These are phyloP conservation scores for Vigna hirtella DNA, from an alignment of 306 rosid genomes.

Conservation along the genomic window DNA sequence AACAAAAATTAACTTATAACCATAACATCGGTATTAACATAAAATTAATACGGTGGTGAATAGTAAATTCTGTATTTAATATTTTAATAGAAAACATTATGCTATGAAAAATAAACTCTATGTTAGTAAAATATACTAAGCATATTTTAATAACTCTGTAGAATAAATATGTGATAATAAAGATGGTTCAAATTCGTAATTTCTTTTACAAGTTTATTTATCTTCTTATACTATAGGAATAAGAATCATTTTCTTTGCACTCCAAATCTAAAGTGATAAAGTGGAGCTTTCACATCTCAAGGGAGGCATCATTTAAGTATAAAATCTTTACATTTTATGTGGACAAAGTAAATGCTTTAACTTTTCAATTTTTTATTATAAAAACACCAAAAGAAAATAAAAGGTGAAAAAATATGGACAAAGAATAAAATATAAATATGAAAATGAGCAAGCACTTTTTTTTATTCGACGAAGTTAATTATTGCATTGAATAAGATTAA, in stretches of 20 bases:
- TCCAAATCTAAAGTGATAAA: constrained; percentile 4
- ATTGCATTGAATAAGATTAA: neutral
- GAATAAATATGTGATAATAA: neutral
- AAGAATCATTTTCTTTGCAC: constrained; percentile 3
- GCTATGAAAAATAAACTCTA: neutral
- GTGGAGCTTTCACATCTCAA: constrained; percentile 9
- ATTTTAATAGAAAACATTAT: neutral
- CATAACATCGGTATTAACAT: neutral
- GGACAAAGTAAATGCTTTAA: neutral
- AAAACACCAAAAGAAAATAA: no score
- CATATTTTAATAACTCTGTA: neutral
- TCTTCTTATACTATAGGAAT: neutral
- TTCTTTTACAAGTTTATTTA: neutral
- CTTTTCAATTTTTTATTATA: neutral
- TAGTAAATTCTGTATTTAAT: neutral
- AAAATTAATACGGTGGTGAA: neutral
- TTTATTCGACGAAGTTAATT: neutral
- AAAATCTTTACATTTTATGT: neutral
- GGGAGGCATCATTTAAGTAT: constrained; percentile 3
- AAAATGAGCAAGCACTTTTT: no score
- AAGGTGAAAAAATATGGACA: no score
- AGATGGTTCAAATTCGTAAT: neutral
- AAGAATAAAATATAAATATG: no score
- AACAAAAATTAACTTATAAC: neutral
- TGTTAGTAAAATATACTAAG: no score